Base-by-base conservation (phyloP, 495 filamentous ascomycete genomes). In the Friedmanniomyces simplex region DNA sequence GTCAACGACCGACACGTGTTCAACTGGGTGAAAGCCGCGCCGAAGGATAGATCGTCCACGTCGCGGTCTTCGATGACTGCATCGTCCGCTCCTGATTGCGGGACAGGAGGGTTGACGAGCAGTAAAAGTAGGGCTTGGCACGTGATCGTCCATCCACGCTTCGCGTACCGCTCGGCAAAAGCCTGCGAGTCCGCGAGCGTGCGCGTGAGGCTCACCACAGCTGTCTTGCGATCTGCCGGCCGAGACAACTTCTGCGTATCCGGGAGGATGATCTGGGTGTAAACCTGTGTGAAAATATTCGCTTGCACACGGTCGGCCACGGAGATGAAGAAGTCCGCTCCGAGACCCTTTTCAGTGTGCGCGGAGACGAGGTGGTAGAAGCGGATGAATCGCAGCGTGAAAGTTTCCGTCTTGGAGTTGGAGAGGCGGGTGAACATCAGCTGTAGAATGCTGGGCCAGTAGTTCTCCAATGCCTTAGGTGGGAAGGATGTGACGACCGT, bases 331-430 rank as follows among this genome's bases (percentile, higher is more conserved):
- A 87, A 94, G 69, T 99, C 94, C 16, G 89, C 80, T 46, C 89
- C 91, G 50, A 91, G 79, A 26, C 89, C 89, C 65, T 88, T 83
- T 20, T 83, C 77, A 41, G 82, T 78, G 41, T 79, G 80, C 12
- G 89, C 84, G 47, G 87, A 88, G 39, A 97, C 76, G 65, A 96
- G 84, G 68, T 96, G 90, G 70, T 89, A 97, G 74, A 97, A 88
- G 34, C 88, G 86, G 30, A 88, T 83, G 63, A 97, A 96, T 51
- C 88, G 82, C 28, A 84, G 70, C 41, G 87, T 83, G 68, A 93
- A 84, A 30, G 76, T 83, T 61, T 96, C 91, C 0, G 90, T 93
- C 63, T 84, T 84, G 47, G 77, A 78, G 60, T 74, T 75, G 53
- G 95, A 86, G 43, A 99, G 79, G 55, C 88, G 84, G 18, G 81